phyloP scores from a whole-genome alignment of 1,284 basidiomycete genomes.

The Fistulina hepatica region DNA sequence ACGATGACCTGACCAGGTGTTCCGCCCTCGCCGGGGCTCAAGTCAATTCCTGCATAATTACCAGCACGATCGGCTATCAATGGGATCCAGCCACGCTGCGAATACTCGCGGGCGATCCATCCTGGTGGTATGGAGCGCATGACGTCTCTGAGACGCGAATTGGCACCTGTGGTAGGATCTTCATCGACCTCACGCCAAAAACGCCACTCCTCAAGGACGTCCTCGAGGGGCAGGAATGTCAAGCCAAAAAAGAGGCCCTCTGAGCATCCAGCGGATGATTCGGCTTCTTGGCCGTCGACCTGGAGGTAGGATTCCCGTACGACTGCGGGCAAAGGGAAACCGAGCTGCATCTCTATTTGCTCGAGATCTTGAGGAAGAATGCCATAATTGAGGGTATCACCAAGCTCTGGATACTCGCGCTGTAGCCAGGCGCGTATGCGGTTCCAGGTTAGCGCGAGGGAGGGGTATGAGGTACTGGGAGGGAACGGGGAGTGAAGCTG shows the following conservation, averaged over 20 bases:
- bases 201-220: slow-evolving; percentile 84
- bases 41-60: slow-evolving; percentile 94
- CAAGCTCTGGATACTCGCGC: slow-evolving; percentile 80
- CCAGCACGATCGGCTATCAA: slow-evolving; percentile 88
- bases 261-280: slow-evolving; percentile 73
- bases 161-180: slow-evolving; percentile 72
- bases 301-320: slow-evolving; percentile 77
- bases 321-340: slow-evolving; percentile 65
- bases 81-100: slow-evolving; percentile 92
- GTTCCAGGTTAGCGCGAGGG: slow-evolving; percentile 68
- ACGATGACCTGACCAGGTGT: slow-evolving; percentile 89
- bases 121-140: slow-evolving; percentile 88
- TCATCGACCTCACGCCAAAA: slow-evolving; percentile 90
- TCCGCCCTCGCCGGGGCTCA: slow-evolving; percentile 76
- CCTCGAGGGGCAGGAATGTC: slow-evolving; percentile 75
- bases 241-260: slow-evolving; percentile 86
- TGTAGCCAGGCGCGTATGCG: slow-evolving; percentile 67
- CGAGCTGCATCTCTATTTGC: slow-evolving; percentile 73
- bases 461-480: slow-evolving; percentile 49
- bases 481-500: slow-evolving; percentile 32
- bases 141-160: slow-evolving; percentile 52
- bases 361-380: slow-evolving; percentile 66
- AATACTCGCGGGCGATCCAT: slow-evolving; percentile 90
- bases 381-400: slow-evolving; percentile 84
- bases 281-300: slow-evolving; percentile 82